These are phyloP conservation scores for Schwanniomyces yamadae DNA, from an alignment of 805 yeast species.

Conservation along the genomic window DNA sequence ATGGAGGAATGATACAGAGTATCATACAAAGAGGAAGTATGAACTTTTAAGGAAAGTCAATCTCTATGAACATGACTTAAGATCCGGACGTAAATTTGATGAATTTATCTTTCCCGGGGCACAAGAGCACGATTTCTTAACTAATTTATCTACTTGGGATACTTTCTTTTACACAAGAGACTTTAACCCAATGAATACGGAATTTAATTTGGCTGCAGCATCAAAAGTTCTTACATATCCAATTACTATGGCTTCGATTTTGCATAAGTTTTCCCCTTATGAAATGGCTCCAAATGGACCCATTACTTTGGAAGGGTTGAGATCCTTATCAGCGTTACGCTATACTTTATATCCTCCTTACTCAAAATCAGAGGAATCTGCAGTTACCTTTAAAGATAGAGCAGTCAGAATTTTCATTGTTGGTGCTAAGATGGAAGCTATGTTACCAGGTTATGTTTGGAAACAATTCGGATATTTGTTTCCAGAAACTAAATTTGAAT, in stretches of 20 bases:
- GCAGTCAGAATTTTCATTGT: conserved; percentile 86
- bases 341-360: conserved; percentile 79
- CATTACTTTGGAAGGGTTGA: conserved; percentile 85
- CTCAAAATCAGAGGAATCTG: conserved; percentile 42
- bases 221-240: conserved; percentile 95
- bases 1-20: conserved; percentile 77
- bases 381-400: conserved; percentile 69
- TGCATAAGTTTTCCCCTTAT: conserved; percentile 87
- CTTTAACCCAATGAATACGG: conserved; percentile 94
- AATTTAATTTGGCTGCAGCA: conserved; percentile 91
- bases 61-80: conserved; percentile 88
- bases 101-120: conserved; percentile 90
- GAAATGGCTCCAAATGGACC: conserved; percentile 81
- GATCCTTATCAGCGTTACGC: conserved; percentile 87
- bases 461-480: conserved; percentile 83
- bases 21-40: conserved; percentile 65
- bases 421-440: conserved; percentile 91
- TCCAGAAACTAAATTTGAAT: conserved; percentile 78
- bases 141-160: conserved; percentile 88
- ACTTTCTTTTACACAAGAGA: conserved; percentile 88
- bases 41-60: conserved; percentile 83
- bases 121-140: conserved; percentile 70
- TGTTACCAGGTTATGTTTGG: conserved; percentile 94
- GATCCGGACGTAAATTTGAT: conserved; percentile 92
- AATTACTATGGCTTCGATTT: conserved; percentile 75